phyloP scores from a whole-genome alignment of 176 grass and related monocot genomes.

The Zoysia japonica region DNA sequence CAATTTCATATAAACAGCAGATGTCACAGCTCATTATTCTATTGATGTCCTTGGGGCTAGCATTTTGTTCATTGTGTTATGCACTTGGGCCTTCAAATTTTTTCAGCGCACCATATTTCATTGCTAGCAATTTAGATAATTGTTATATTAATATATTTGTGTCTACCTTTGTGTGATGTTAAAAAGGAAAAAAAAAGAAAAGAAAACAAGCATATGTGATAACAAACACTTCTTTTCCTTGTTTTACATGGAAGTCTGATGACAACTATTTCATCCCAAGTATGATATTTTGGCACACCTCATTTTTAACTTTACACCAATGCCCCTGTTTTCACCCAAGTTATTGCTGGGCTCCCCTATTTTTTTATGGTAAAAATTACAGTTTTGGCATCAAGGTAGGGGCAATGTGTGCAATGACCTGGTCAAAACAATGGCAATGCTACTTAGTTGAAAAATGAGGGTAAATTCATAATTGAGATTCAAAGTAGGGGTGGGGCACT shows the following conservation, averaged over 20 bases:
- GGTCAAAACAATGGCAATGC: no score
- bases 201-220: background rate
- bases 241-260: background rate
- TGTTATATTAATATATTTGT: constrained; percentile 14
- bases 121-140: background rate
- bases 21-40: background rate
- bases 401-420: no score
- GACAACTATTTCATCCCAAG: background rate
- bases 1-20: background rate
- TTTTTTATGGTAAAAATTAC: no score
- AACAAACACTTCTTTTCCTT: background rate
- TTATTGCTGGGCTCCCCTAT: no score
- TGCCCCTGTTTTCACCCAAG: no score
- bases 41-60: background rate
- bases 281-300: background rate
- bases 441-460: no score
- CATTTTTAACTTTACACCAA: no score
- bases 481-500: no score
- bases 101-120: background rate
- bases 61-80: background rate
- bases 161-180: background rate
- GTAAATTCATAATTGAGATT: no score
- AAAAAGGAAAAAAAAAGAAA: background rate
- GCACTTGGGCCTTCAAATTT: background rate
- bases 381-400: no score